These are phyloP conservation scores for Penicillium brevicompactum DNA, from an alignment of 2,329 filamentous ascomycete species.

Conservation along the genomic window DNA sequence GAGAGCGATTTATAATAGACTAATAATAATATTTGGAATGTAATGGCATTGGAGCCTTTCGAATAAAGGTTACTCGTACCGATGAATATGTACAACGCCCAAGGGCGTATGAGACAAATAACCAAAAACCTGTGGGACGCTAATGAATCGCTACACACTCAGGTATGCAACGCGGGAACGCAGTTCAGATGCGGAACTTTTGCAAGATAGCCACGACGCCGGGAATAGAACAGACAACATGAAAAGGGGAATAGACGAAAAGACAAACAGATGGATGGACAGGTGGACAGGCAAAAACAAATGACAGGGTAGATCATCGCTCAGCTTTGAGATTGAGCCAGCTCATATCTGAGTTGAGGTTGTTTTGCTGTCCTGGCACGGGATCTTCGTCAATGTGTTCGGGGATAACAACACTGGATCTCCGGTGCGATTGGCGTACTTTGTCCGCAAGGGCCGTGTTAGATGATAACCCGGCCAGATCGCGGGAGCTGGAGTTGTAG, in stretches of 20 bases:
- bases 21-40: background rate
- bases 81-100: constrained; percentile 15
- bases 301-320: constrained; percentile 15
- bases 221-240: constrained; percentile 11
- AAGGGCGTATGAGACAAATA: background rate
- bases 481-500: constrained; percentile 33
- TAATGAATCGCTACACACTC: constrained; percentile 21
- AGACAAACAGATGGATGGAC: too few species aligned
- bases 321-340: constrained; percentile 44
- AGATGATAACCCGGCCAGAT: constrained; percentile 22
- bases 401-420: constrained; percentile 39
- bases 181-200: constrained; percentile 10
- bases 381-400: constrained; percentile 28
- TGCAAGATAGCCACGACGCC: constrained; percentile 16
- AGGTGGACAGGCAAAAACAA: too few species aligned
- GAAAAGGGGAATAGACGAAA: background rate
- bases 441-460: constrained; percentile 18
- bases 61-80: constrained; percentile 1
- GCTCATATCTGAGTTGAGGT: constrained; percentile 46
- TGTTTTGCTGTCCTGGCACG: constrained; percentile 16
- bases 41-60: background rate
- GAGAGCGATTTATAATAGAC: background rate
- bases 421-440: constrained; percentile 24
- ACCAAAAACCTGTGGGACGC: constrained; percentile 15
- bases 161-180: constrained; percentile 12